A percentile compares a stretch with the other conserved stretches of the same genome.
Evolutionary conservation across 352 stramenopile genomes (phyloP).

Genomic region (Phytophthora agathidicida): DNA sequence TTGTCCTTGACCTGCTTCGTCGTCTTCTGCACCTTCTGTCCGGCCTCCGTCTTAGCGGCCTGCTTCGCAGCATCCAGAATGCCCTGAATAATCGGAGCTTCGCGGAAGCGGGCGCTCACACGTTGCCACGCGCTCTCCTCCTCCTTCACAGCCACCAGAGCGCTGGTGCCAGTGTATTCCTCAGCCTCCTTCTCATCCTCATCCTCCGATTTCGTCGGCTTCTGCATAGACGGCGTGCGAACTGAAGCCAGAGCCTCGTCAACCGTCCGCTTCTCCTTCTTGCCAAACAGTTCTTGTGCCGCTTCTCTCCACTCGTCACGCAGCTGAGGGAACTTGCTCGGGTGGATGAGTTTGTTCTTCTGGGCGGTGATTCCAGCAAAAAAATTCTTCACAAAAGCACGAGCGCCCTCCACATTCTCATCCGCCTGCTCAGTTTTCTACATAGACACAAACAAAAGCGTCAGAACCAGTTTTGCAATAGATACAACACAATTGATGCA

Average conservation of each 20-base stretch:
- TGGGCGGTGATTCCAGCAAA: slow-evolving; percentile 53
- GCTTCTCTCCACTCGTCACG: slow-evolving; percentile 76
- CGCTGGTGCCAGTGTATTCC: slow-evolving; percentile 76
- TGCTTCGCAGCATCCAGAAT: slow-evolving; percentile 86
- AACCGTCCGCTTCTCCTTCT: slow-evolving; percentile 70
- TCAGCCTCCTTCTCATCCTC: slow-evolving; percentile 47
- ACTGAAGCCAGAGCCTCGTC: slow-evolving; percentile 80
- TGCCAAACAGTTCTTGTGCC: slow-evolving; percentile 80
- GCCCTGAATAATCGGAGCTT: slow-evolving; percentile 95
- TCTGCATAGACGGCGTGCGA: slow-evolving; percentile 51
- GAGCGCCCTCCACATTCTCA: slow-evolving; percentile 42
- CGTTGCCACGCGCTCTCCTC: slow-evolving; percentile 94
- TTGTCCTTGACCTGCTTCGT: slow-evolving; percentile 85
- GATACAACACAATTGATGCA: not conserved
- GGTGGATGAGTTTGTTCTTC: slow-evolving; percentile 69
- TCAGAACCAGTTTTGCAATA: not conserved
- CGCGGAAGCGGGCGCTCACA: slow-evolving; percentile 92
- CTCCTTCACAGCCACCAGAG: slow-evolving; percentile 91
- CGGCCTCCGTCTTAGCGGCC: slow-evolving; percentile 76
- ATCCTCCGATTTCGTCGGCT: slow-evolving; percentile 37
- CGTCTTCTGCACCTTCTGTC: slow-evolving; percentile 71
- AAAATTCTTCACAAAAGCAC: slow-evolving; percentile 65
- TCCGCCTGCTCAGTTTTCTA: slow-evolving; percentile 36
- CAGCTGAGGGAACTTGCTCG: slow-evolving; percentile 46
- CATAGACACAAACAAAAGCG: slow-evolving; percentile 1